Evolutionary conservation across 78 protist species (phyloP).

Genomic region (Protostelium mycophagum): DNA sequence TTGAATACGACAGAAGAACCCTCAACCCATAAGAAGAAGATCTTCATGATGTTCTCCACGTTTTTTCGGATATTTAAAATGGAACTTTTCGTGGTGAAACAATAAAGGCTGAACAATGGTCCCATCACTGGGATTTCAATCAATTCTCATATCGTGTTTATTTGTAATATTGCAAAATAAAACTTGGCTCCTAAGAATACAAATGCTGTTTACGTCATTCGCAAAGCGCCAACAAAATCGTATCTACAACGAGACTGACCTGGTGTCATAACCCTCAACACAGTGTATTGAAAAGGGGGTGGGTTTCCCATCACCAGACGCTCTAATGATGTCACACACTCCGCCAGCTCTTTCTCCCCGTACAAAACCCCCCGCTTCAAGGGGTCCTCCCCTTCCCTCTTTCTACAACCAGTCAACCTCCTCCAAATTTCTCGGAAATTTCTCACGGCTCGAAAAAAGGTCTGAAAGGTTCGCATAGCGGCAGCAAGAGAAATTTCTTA

Average conservation of each 20-base stretch:
- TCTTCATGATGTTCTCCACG: neutral
- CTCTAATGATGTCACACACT: neutral
- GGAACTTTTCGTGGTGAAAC: neutral
- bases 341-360: neutral
- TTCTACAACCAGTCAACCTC: too few relatives aligned
- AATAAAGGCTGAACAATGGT: neutral
- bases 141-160: too few relatives aligned
- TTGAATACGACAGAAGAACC: neutral
- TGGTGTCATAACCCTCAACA: neutral
- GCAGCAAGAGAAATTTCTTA: neutral
- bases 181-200: too few relatives aligned
- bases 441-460: too few relatives aligned
- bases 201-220: too few relatives aligned
- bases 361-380: neutral
- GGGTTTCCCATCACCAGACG: neutral
- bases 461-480: neutral
- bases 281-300: neutral
- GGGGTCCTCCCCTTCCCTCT: neutral
- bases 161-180: too few relatives aligned
- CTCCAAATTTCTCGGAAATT: too few relatives aligned
- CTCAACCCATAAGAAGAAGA: neutral
- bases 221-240: too few relatives aligned
- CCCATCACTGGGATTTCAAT: neutral
- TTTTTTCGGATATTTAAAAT: neutral
- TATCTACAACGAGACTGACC: too few relatives aligned